Conservation (phyloP, 805 yeast species). For the Kurtzmaniella cleridarum region DNA sequence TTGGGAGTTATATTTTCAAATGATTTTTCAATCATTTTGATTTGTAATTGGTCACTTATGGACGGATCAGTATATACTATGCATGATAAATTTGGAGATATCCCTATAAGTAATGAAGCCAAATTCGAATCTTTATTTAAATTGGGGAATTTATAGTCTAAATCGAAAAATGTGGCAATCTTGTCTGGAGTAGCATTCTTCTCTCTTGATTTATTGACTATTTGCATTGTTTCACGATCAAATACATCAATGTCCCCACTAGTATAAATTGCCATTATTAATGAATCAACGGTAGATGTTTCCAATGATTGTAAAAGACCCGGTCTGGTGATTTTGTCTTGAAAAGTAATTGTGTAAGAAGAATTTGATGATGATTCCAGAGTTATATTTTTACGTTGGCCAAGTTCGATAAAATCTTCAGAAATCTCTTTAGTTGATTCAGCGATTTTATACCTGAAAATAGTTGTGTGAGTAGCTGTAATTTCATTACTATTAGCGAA, state of each 20-base stretch:
- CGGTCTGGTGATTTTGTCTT: slow-evolving; percentile 22
- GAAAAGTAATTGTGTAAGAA: slow-evolving; percentile 13
- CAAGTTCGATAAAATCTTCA: slow-evolving; percentile 27
- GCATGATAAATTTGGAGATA: slow-evolving; percentile 51
- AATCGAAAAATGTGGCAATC: slow-evolving; percentile 43
- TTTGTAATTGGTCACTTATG: slow-evolving; percentile 8
- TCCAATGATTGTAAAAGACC: slow-evolving; percentile 24
- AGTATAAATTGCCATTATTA: slow-evolving; percentile 33
- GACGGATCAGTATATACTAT: slow-evolving; percentile 18
- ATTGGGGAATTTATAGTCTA: slow-evolving; percentile 48
- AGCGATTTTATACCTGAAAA: slow-evolving; percentile 24
- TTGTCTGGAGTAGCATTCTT: slow-evolving; percentile 20
- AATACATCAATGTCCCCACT: slow-evolving; percentile 44
- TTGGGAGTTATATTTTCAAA: slow-evolving; percentile 15
- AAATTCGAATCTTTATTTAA: slow-evolving; percentile 19
- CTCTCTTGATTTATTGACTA: slow-evolving; percentile 10
- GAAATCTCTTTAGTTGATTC: slow-evolving; percentile 19
- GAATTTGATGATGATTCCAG: neutral
- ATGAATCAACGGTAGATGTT: slow-evolving; percentile 34
- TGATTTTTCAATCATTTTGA: slow-evolving; percentile 17
- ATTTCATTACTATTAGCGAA: slow-evolving; percentile 3
- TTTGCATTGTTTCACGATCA: slow-evolving; percentile 28
- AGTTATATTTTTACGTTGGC: slow-evolving; percentile 15
- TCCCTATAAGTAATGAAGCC: slow-evolving; percentile 20
- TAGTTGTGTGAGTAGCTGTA: slow-evolving; percentile 10